phyloP scores from a whole-genome alignment of 352 stramenopile genomes.

The Phytophthora hibernalis region DNA sequence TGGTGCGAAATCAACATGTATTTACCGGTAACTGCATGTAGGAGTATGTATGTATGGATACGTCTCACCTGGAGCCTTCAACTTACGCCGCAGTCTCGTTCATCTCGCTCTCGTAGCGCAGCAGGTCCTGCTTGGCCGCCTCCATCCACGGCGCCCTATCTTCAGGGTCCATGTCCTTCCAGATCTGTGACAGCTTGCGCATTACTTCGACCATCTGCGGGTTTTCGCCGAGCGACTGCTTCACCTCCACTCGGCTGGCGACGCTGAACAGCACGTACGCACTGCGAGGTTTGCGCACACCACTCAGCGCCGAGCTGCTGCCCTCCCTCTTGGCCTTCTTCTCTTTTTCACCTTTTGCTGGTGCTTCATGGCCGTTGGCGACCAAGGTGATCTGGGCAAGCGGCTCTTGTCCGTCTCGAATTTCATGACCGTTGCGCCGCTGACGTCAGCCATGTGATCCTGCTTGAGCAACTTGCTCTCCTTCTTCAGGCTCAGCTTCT shows the following conservation, averaged over 20 bases:
- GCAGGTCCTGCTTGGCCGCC: constrained; percentile 59
- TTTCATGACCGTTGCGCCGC: constrained; percentile 33
- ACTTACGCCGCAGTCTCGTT: constrained; percentile 61
- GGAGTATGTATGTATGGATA: constrained; percentile 27
- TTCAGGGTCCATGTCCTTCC: constrained; percentile 64
- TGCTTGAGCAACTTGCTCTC: constrained; percentile 56
- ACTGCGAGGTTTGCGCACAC: constrained; percentile 59
- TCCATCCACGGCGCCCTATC: constrained; percentile 69
- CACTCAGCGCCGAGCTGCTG: constrained; percentile 14
- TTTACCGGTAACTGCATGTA: constrained; percentile 32
- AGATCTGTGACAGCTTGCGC: constrained; percentile 56
- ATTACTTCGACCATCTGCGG: constrained; percentile 73
- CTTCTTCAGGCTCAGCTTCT: constrained; percentile 43
- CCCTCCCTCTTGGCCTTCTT: constrained; percentile 54
- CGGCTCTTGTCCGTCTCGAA: constrained; percentile 38
- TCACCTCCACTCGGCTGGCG: constrained; percentile 64
- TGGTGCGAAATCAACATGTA: constrained; percentile 35
- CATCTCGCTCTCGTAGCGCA: constrained; percentile 78
- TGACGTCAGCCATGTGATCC: constrained; percentile 52
- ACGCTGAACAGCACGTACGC: constrained; percentile 80
- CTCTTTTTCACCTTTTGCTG: constrained; percentile 61
- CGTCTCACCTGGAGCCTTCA: constrained; percentile 13
- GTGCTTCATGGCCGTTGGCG: constrained; percentile 75
- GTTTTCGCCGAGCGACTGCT: constrained; percentile 43
- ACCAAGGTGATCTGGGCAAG: constrained; percentile 70